Conservation (phyloP, 495 filamentous ascomycete genomes). For the Xylaria palmicola region DNA sequence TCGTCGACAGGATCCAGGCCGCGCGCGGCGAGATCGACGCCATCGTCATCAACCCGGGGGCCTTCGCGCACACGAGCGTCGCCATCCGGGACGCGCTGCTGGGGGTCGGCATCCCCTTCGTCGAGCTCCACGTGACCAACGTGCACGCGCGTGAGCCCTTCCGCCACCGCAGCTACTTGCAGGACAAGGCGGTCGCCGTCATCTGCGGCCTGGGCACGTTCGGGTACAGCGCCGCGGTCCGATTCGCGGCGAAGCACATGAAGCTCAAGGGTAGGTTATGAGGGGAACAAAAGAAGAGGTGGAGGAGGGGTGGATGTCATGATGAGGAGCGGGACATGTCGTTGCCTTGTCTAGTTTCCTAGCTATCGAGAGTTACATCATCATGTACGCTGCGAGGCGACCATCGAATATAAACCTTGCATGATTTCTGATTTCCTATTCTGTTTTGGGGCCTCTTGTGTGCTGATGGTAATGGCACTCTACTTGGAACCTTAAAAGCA, state of each 20-base stretch:
- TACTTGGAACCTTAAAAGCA: no score
- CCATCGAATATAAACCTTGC: no score
- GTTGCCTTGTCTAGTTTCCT: no score
- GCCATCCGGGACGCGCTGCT: slow-evolving; percentile 66
- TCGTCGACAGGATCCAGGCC: slow-evolving; percentile 60
- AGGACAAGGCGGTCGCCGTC: slow-evolving; percentile 67
- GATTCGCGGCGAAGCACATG: slow-evolving; percentile 54
- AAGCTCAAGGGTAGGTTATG: slow-evolving; percentile 30
- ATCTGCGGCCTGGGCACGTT: slow-evolving; percentile 66
- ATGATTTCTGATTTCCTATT: no score
- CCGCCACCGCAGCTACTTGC: slow-evolving; percentile 64
- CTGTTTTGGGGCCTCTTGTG: no score
- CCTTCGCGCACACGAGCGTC: slow-evolving; percentile 66
- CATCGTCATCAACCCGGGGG: slow-evolving; percentile 70
- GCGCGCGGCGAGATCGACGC: slow-evolving; percentile 53
- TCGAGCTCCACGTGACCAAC: slow-evolving; percentile 71
- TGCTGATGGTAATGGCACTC: no score
- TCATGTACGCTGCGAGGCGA: no score
- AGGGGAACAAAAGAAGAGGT: background rate
- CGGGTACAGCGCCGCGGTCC: slow-evolving; percentile 69
- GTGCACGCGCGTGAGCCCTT: slow-evolving; percentile 64
- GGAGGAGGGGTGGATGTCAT: background rate
- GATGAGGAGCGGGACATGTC: background rate
- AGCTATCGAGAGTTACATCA: no score
- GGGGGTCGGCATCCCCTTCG: slow-evolving; percentile 63